Evolutionary conservation across 805 yeast genomes (phyloP).

Genomic region (Candida arabinofermentans): DNA sequence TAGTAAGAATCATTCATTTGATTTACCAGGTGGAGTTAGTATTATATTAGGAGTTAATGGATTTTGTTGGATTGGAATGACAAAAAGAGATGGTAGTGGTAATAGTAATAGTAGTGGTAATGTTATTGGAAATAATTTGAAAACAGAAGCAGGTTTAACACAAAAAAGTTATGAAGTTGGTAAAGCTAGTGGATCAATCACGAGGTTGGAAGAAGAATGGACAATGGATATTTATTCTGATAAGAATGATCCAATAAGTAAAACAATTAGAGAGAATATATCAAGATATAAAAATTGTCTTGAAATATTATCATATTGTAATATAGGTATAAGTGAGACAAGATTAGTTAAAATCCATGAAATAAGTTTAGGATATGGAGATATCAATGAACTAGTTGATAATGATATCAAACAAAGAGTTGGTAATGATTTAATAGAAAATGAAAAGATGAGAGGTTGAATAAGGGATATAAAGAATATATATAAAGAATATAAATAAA

Average conservation of each 20-base stretch:
- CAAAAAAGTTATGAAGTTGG: slow-evolving; percentile 46
- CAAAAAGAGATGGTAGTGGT: slow-evolving; percentile 33
- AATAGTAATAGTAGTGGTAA: slow-evolving; percentile 15
- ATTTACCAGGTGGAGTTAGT: slow-evolving; percentile 91
- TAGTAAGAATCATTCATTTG: slow-evolving; percentile 82
- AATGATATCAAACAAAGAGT: slow-evolving; percentile 68
- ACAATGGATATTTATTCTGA: slow-evolving; percentile 96
- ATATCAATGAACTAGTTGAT: slow-evolving; percentile 67
- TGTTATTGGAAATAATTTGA: too few relatives aligned
- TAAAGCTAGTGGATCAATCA: slow-evolving; percentile 62
- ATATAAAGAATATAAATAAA: neutral
- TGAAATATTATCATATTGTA: slow-evolving; percentile 75
- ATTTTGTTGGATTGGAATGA: slow-evolving; percentile 84
- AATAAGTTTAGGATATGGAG: slow-evolving; percentile 74
- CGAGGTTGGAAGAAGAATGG: slow-evolving; percentile 80
- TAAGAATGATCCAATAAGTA: slow-evolving; percentile 69
- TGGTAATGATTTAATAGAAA: slow-evolving; percentile 66
- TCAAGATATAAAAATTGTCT: slow-evolving; percentile 83
- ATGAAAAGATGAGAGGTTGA: slow-evolving; percentile 71
- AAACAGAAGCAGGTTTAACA: slow-evolving; percentile 37
- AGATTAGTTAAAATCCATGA: slow-evolving; percentile 82
- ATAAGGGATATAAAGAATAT: too few relatives aligned
- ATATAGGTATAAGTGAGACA: slow-evolving; percentile 81
- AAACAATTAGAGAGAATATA: slow-evolving; percentile 63
- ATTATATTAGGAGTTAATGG: slow-evolving; percentile 93